Conservation (phyloP, 2,329 filamentous ascomycete species). For the Sporothrix humicola region DNA sequence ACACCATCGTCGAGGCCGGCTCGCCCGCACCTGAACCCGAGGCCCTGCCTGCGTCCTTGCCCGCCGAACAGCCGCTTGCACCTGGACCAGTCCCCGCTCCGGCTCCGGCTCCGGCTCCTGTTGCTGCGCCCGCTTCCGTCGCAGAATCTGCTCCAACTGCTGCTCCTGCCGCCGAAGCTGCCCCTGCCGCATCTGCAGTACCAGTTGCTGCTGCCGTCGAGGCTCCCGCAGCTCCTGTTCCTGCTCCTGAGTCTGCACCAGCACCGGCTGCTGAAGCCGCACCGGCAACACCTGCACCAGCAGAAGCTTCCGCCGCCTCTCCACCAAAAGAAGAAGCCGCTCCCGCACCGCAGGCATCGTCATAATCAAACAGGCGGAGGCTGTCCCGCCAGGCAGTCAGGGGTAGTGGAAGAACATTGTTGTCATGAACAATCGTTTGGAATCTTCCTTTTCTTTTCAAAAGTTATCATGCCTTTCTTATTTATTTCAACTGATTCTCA, state of each 20-base stretch:
- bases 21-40: neutral
- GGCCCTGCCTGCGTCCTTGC: neutral
- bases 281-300: neutral
- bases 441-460: neutral
- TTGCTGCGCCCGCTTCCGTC: neutral
- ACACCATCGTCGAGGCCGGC: neutral
- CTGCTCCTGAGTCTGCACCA: neutral
- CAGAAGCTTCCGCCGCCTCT: neutral
- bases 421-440: no score
- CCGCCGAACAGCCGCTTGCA: neutral
- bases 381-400: slow-evolving; percentile 27
- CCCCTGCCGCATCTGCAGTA: no score
- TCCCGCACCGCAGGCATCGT: slow-evolving; percentile 7
- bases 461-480: no score
- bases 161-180: neutral
- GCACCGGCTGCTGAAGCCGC: neutral
- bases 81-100: neutral
- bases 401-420: neutral
- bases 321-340: neutral
- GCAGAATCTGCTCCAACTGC: neutral
- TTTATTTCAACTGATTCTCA: no score
- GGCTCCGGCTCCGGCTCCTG: neutral
- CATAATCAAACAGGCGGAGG: slow-evolving; percentile 17
- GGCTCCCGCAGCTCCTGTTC: neutral
- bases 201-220: neutral